Evolutionary conservation across 1,284 basidiomycete genomes (phyloP).

Genomic region (Sphagnurus paluster): DNA sequence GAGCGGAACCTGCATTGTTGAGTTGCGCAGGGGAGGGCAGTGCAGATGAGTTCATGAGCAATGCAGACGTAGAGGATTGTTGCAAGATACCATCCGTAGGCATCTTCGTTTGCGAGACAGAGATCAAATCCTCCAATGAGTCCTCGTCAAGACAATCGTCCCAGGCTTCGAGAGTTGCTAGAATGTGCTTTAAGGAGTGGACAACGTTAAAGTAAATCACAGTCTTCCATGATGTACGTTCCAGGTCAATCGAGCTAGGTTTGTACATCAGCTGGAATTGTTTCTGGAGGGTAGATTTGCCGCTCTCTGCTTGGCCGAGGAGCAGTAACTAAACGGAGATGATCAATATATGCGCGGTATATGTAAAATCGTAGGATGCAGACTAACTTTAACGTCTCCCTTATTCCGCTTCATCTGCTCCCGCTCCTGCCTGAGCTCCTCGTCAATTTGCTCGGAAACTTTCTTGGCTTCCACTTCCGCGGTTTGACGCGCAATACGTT

Average conservation of each 20-base stretch:
- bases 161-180: slow-evolving; percentile 66
- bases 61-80: slow-evolving; percentile 37
- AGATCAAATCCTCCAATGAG: slow-evolving; percentile 29
- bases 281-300: slow-evolving; percentile 81
- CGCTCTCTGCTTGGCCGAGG: slow-evolving; percentile 80
- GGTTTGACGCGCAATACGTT: slow-evolving; percentile 58
- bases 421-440: slow-evolving; percentile 68
- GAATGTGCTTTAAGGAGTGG: slow-evolving; percentile 73
- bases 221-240: slow-evolving; percentile 79
- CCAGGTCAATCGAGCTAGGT: slow-evolving; percentile 71
- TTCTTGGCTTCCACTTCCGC: slow-evolving; percentile 71
- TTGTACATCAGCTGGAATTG: slow-evolving; percentile 87
- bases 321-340: slow-evolving; percentile 59
- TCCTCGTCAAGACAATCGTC: slow-evolving; percentile 61
- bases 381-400: slow-evolving; percentile 70
- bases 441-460: slow-evolving; percentile 77
- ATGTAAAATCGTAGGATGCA: neutral
- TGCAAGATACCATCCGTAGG: slow-evolving; percentile 33
- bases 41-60: slow-evolving; percentile 27
- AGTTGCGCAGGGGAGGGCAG: slow-evolving; percentile 23
- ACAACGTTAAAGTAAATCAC: slow-evolving; percentile 83
- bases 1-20: slow-evolving; percentile 22
- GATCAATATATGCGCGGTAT: slow-evolving; percentile 35
- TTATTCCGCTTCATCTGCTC: slow-evolving; percentile 62
- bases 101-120: slow-evolving; percentile 24